Evolutionary conservation across 306 rosid species (phyloP), one percentile per base, ranked within the genome.

Genomic region (Cicer arietinum): DNA sequence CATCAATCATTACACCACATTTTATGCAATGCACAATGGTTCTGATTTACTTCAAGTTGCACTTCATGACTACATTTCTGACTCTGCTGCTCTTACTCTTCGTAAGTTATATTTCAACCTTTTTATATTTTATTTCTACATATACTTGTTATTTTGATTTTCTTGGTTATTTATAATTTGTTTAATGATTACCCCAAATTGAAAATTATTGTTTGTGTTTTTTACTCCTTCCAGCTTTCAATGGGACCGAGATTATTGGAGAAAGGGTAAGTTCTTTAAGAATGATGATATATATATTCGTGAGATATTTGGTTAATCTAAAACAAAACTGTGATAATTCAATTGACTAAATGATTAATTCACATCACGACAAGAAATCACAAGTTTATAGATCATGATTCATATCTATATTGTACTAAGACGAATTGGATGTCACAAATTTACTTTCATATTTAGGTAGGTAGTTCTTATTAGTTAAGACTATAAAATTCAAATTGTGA

Each of bases 1-100:
- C 13, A 90, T 93, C 35, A 90, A 93, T 80, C 96, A 93, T 77
- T 93, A 90, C 77, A 93, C 96, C 17, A 89, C 95, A 47, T 84
- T 79, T 75, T 93, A 85, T 77, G 97, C 89, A 35, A 70, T 39
- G 41, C 62, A 83, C 46, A 74, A 77, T 77, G 20, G 70, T 30
- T 11, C 74, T 43, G 37, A 54, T 53, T 0, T 68, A 47, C 0
- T 77, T 5, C 78, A 64, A 0, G 73, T 6, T 3, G 12, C 25
- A 1, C 83, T 89, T 41, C 69, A 84, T 13, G 94, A 84, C 64
- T 53, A 79, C 70, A n/a, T 80, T 67, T 69, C 84, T 46, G 95
- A 93, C 76, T 76, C 93, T 1, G 92, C 80, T 12, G 86, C 85
- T 22, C 7, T 86, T 44, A 84, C 89, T 1, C 11, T 89, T 64